Base-by-base conservation (phyloP, 176 grass and related monocot genomes). In the Zea mays region DNA sequence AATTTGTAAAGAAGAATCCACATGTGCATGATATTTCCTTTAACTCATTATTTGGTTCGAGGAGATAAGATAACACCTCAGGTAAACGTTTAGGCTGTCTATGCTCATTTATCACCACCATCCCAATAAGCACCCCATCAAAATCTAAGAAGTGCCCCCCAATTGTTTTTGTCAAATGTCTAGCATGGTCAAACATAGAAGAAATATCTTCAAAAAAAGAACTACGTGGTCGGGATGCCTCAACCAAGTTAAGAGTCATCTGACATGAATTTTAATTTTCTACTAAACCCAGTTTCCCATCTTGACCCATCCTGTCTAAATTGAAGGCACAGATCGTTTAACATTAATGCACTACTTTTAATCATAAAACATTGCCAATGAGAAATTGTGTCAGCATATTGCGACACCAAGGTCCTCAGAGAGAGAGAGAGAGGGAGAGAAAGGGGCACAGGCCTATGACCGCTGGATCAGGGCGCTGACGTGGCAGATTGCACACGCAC, bases 171-270 rank as follows among this genome's bases (percentile, higher is more conserved):
- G 20, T 14, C 20, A 37, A 79, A 85, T n/a, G 20, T 64, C 44
- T 41, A 84, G 36, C 43, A 79, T 65, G 79, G 47, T 85, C 33
- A 47, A 36, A 6, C 36, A 79, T 56, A 72, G 1, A 84, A 14
- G 49, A 62, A 65, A 4, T 12, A 20, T 34, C 16, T 46, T 57
- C 2, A 46, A 10, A 52, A 52, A 56, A 65, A 39, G 7, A 74
- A 44, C 20, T 65, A 56, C 13, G 13, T 6, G 16, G 19, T 52
- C 10, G 9, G 16, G 5, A 39, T 16, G 13, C 57, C 12, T n/a
- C 2, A 2, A 56, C 7, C 52, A 56, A 16, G 51, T 67, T 48
- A 75, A 33, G 3, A 60, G 44, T 7, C 6, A 33, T 70, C 2
- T 6, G 42, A 76, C 51, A 69, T 17, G 17, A 76, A 83, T 69